Conservation (phyloP, 73 alveolate genomes). For the Urostyla sp. region DNA sequence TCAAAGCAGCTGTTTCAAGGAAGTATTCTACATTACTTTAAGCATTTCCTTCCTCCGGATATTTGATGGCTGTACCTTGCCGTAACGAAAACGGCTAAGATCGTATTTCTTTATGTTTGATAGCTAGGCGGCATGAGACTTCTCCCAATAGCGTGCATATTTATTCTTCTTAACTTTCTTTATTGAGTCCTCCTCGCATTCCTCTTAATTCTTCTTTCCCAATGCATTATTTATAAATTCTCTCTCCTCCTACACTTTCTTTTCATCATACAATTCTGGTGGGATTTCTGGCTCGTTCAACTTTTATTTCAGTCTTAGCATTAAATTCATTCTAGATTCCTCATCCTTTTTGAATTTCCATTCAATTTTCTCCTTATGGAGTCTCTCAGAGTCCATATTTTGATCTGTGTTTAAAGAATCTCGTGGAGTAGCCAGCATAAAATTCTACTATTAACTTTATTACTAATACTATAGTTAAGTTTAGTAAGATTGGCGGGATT, state of each 20-base stretch:
- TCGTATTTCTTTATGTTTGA: constrained; percentile 30
- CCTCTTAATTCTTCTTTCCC: not conserved
- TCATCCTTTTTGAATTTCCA: constrained; percentile 32
- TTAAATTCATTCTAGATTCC: constrained; percentile 1
- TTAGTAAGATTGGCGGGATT: no score
- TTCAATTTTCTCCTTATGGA: constrained; percentile 15
- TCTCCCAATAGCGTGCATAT: constrained; percentile 30
- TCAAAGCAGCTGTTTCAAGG: no score
- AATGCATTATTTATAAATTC: constrained; percentile 20
- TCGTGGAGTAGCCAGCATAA: no score
- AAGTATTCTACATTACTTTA: no score
- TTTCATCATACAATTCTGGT: constrained; percentile 29
- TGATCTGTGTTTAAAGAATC: no score
- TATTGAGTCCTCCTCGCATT: not conserved
- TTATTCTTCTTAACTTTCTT: constrained; percentile 9
- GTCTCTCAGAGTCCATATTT: constrained; percentile 12
- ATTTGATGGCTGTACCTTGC: no score
- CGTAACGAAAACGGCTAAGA: no score
- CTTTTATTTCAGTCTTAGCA: constrained; percentile 25
- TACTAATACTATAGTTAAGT: no score
- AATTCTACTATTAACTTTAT: no score
- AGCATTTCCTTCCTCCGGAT: no score
- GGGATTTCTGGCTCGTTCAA: constrained; percentile 13
- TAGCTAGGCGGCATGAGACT: constrained; percentile 8
- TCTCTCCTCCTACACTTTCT: constrained; percentile 25